Conservation (phyloP, 495 filamentous ascomycete genomes). For the Talaromyces trachyspermus region DNA sequence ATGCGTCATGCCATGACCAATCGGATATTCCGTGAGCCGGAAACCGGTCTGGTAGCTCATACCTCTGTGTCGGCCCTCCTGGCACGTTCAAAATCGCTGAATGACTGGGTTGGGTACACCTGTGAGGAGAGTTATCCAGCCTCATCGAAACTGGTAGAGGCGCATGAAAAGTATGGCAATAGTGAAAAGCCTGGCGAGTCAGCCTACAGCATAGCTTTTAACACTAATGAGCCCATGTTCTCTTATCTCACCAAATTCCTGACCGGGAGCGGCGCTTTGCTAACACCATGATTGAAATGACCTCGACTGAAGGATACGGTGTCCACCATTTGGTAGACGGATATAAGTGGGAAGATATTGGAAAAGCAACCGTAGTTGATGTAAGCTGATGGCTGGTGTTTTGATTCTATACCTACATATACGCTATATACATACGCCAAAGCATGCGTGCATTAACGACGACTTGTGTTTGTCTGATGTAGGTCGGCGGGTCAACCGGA, state of each 20-base stretch:
- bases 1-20: constrained; percentile 49
- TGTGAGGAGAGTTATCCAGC: not conserved
- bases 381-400: too few relatives aligned
- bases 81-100: not conserved
- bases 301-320: constrained; percentile 9
- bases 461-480: not conserved
- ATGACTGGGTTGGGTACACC: constrained; percentile 3
- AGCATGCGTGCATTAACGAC: too few relatives aligned
- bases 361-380: constrained; percentile 14
- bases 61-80: constrained; percentile 28
- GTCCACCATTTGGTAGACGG: constrained; percentile 18
- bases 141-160: not conserved
- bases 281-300: constrained; percentile 17
- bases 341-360: constrained; percentile 17
- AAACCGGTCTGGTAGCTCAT: constrained; percentile 42
- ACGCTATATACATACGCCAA: too few relatives aligned
- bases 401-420: too few relatives aligned
- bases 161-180: not conserved
- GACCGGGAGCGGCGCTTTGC: constrained; percentile 13
- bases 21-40: constrained; percentile 45
- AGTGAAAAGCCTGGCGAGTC: not conserved
- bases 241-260: constrained; percentile 9
- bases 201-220: constrained; percentile 17
- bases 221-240: constrained; percentile 21
- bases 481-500: constrained; percentile 20